phyloP scores from a whole-genome alignment of 495 filamentous ascomycete genomes.

The Cryomyces antarcticus region DNA sequence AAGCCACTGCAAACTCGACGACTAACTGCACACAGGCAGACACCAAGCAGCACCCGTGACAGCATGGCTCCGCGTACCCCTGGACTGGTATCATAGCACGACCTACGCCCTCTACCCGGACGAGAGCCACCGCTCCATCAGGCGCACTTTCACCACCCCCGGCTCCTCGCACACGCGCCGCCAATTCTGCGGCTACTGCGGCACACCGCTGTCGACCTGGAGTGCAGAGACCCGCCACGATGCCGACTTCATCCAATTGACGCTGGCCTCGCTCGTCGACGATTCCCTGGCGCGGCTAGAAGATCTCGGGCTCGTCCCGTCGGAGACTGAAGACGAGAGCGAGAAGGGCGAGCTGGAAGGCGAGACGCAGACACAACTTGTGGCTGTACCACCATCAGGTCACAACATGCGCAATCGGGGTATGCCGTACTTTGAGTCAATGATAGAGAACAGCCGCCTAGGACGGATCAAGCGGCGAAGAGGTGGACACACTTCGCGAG shows the following conservation, averaged over 20 bases:
- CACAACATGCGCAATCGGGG: slow-evolving; percentile 21
- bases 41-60: slow-evolving; percentile 48
- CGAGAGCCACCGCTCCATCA: slow-evolving; percentile 53
- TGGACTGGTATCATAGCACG: slow-evolving; percentile 49
- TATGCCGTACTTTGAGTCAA: slow-evolving; percentile 64
- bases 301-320: slow-evolving; percentile 42
- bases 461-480: slow-evolving; percentile 41
- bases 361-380: background rate
- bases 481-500: slow-evolving; percentile 26
- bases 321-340: slow-evolving; percentile 16
- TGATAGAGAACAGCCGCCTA: slow-evolving; percentile 53
- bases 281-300: slow-evolving; percentile 48
- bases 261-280: slow-evolving; percentile 46
- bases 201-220: slow-evolving; percentile 65
- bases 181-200: slow-evolving; percentile 81
- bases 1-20: background rate
- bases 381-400: slow-evolving; percentile 11
- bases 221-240: slow-evolving; percentile 46
- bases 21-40: slow-evolving; percentile 27
- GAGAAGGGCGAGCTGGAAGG: slow-evolving; percentile 23
- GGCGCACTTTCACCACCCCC: slow-evolving; percentile 43
- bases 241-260: slow-evolving; percentile 52
- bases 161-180: slow-evolving; percentile 29
- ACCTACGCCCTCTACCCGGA: slow-evolving; percentile 57
- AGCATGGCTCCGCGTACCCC: slow-evolving; percentile 61